Conservation (phyloP, 495 filamentous ascomycete genomes). For the Massariosphaeria phaeospora region DNA sequence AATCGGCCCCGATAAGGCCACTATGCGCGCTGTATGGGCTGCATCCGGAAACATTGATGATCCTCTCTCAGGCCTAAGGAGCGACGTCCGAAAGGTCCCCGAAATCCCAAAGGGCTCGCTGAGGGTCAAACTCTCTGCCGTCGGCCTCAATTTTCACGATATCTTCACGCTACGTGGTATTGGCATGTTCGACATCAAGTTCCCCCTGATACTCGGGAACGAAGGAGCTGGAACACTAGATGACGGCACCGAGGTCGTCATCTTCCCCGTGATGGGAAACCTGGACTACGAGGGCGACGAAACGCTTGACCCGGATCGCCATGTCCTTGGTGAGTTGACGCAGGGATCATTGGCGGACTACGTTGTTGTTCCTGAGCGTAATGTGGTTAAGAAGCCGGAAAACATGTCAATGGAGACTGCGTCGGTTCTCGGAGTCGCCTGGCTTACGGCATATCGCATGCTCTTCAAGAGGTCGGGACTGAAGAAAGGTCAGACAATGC, state of each 20-base stretch:
- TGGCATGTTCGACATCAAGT: conserved; percentile 18
- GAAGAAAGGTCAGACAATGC: conserved; percentile 33
- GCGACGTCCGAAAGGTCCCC: conserved; percentile 19
- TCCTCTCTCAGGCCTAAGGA: conserved; percentile 28
- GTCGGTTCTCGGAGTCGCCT: conserved; percentile 34
- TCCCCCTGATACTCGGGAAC: conserved; percentile 34
- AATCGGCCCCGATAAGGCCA: conserved; percentile 25
- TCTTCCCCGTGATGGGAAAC: conserved; percentile 33
- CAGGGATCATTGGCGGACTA: conserved; percentile 37
- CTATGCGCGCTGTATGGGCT: conserved; percentile 33
- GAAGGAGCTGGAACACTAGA: conserved; percentile 34
- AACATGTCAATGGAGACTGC: conserved; percentile 15
- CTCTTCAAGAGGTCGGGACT: conserved; percentile 33
- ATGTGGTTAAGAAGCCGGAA: conserved; percentile 17
- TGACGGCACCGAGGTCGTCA: conserved; percentile 31
- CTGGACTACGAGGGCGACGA: conserved; percentile 31
- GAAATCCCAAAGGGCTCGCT: conserved; percentile 29
- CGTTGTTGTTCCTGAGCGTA: conserved; percentile 16
- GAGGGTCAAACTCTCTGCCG: conserved; percentile 29
- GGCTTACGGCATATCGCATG: conserved; percentile 39
- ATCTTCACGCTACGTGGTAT: conserved; percentile 32
- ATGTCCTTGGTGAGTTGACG: conserved; percentile 32
- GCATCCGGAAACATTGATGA: conserved; percentile 15
- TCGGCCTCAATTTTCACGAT: conserved; percentile 34
- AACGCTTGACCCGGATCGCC: conserved; percentile 33